Conservation (phyloP, 169 alveolate genomes). For the Cryptosporidium sp. region DNA sequence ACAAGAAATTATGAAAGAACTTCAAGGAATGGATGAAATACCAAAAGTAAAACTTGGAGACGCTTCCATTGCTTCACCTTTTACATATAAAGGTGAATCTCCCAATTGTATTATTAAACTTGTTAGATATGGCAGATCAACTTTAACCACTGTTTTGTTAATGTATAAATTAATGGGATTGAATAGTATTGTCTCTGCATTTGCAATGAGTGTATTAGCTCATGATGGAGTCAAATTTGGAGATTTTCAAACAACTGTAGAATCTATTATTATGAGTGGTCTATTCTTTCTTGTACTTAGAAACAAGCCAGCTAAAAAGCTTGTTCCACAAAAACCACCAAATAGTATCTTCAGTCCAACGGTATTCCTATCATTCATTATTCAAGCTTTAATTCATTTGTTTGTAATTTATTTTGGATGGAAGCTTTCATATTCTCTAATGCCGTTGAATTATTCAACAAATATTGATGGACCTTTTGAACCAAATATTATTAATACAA, state of each 20-base stretch:
- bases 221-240: constrained; percentile 97
- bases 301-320: constrained; percentile 50
- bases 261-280: constrained; percentile 79
- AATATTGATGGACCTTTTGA: constrained; percentile 87
- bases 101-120: constrained; percentile 92
- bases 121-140: constrained; percentile 94
- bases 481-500: constrained; percentile 89
- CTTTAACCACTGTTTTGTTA: constrained; percentile 94
- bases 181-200: constrained; percentile 94
- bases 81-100: constrained; percentile 93
- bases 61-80: constrained; percentile 98
- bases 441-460: constrained; percentile 78
- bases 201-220: constrained; percentile 93
- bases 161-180: constrained; percentile 96
- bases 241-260: constrained; percentile 94
- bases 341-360: constrained; percentile 70
- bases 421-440: constrained; percentile 81
- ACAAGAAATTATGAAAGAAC: constrained; percentile 80
- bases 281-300: constrained; percentile 39
- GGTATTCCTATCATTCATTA: constrained; percentile 78
- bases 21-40: constrained; percentile 83
- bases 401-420: constrained; percentile 83
- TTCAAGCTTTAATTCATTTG: constrained; percentile 84
- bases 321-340: constrained; percentile 61
- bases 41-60: constrained; percentile 93